These are phyloP conservation scores for Tulasnella sp. DNA, from an alignment of 768 basidiomycete species.

Conservation along the genomic window DNA sequence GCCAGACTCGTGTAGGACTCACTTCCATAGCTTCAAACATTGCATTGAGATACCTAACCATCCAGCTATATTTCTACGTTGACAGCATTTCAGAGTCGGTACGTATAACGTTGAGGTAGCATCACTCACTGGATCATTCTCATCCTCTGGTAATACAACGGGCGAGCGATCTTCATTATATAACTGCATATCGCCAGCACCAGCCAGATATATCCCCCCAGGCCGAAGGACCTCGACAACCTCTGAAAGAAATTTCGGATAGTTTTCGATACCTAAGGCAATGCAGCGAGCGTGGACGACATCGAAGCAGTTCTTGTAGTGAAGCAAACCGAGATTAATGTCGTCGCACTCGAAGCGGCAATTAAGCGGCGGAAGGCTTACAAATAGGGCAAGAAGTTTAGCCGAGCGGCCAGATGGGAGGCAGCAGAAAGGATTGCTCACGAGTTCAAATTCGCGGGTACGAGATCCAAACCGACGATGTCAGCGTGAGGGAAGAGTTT, in stretches of 20 bases:
- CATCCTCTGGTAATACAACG: not conserved
- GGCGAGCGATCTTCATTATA: constrained; percentile 23
- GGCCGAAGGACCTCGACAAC: constrained; percentile 16
- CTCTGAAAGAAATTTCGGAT: constrained; percentile 9
- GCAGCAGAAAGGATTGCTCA: not conserved
- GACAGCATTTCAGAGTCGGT: too few species aligned
- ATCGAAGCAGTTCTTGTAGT: constrained; percentile 27
- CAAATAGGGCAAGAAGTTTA: not conserved
- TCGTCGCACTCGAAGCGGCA: constrained; percentile 33
- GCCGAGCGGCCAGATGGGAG: not conserved
- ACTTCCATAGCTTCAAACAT: constrained; percentile 6
- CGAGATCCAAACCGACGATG: constrained; percentile 28
- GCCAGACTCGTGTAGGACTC: not conserved
- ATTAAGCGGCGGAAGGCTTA: constrained; percentile 22
- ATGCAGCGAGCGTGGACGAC: constrained; percentile 27
- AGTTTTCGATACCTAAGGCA: not conserved
- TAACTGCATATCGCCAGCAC: constrained; percentile 19
- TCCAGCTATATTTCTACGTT: not conserved
- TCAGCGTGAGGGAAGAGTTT: constrained; percentile 23
- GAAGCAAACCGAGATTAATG: constrained; percentile 25
- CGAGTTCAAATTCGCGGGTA: constrained; percentile 24
- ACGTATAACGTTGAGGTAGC: not conserved
- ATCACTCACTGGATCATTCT: not conserved
- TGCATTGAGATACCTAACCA: not conserved
- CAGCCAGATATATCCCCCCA: constrained; percentile 22